Evolutionary conservation across 495 filamentous ascomycete genomes (phyloP).

Genomic region (Cercophora newfieldiana): DNA sequence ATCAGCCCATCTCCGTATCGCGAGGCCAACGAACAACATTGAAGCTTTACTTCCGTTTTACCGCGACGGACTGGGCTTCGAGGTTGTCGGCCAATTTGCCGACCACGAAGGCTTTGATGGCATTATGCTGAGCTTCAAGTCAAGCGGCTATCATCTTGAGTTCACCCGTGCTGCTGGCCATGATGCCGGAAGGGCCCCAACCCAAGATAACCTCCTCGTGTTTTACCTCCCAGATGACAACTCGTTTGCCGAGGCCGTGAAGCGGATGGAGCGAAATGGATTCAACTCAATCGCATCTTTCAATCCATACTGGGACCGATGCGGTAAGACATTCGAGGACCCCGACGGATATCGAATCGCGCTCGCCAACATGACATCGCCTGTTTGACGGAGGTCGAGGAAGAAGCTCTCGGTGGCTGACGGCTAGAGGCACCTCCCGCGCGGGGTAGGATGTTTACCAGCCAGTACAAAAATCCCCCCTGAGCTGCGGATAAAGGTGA

Average conservation of each 20-base stretch:
- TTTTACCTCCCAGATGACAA: slow-evolving; percentile 34
- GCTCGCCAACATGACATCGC: slow-evolving; percentile 33
- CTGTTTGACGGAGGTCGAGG: slow-evolving; percentile 15
- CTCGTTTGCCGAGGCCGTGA: slow-evolving; percentile 24
- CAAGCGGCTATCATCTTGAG: slow-evolving; percentile 34
- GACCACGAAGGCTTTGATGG: slow-evolving; percentile 37
- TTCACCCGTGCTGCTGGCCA: slow-evolving; percentile 32
- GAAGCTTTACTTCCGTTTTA: slow-evolving; percentile 36
- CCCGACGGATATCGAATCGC: slow-evolving; percentile 38
- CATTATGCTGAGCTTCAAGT: slow-evolving; percentile 31
- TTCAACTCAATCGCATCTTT: slow-evolving; percentile 29
- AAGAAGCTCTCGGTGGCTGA: background rate
- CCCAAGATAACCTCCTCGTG: slow-evolving; percentile 37
- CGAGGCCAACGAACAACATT: slow-evolving; percentile 36
- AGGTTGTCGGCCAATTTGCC: slow-evolving; percentile 25
- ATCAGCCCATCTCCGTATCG: slow-evolving; percentile 34
- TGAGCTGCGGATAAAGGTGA: background rate
- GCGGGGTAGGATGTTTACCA: background rate
- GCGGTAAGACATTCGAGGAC: slow-evolving; percentile 40
- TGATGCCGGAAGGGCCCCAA: slow-evolving; percentile 32
- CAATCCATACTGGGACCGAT: slow-evolving; percentile 39
- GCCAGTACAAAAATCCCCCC: background rate
- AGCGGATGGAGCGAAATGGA: slow-evolving; percentile 27
- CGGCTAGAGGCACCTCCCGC: background rate
- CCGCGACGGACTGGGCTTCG: slow-evolving; percentile 35